Evolutionary conservation across 2,329 filamentous ascomycete species (phyloP), one percentile per base, ranked within the genome.

Genomic region (Hymenoscyphus scutula): DNA sequence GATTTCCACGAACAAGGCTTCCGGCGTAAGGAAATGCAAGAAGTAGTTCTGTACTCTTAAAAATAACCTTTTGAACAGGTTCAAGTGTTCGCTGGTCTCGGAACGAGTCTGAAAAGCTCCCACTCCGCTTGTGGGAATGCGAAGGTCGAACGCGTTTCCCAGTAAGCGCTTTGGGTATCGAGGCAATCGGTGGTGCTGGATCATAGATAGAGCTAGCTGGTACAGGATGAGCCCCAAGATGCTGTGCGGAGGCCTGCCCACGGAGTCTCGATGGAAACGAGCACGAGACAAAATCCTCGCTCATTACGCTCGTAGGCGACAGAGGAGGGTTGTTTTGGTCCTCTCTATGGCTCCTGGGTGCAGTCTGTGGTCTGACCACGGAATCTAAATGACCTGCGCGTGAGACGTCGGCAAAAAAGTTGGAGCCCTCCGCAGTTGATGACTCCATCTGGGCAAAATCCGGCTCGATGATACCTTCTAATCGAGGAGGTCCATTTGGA

Each of bases 71-170:
- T 54, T 84, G 82, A 3, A 78, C 66, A 53, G 69, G 75, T 13
- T 74, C 67, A 25, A 63, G 5, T 76, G 75, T 25, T 75, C 84
- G 76, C 78, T 88, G 76, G 71, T 95, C 90, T 68, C 92, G 82
- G 58, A 94, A 76, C 1, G 93, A 94, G 76, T 97, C 91, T 0
- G 90, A 91, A 70, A 95, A 89, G 74, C 93, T 97, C 57, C 89
- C 92, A 72, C 91, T 96, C 25, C 92, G 87, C 75, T 92, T 93
- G 76, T 97, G 92, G 2, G 79, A 75, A 65, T 84, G 82, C 13
- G 77, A 77, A 23, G 85, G 82, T 17, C 85, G 82, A 7, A 84
- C 79, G 17, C 84, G 81, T 72, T 88, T 88, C 61, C 84, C 84
- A 11, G 81, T 78, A 2, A 88, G 75, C 1, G 83, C 77, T 61